A percentile compares a stretch with the other conserved stretches of the same genome.
Evolutionary conservation across 345 rosid genomes (phyloP).

Genomic region (Lepidium didymum): DNA sequence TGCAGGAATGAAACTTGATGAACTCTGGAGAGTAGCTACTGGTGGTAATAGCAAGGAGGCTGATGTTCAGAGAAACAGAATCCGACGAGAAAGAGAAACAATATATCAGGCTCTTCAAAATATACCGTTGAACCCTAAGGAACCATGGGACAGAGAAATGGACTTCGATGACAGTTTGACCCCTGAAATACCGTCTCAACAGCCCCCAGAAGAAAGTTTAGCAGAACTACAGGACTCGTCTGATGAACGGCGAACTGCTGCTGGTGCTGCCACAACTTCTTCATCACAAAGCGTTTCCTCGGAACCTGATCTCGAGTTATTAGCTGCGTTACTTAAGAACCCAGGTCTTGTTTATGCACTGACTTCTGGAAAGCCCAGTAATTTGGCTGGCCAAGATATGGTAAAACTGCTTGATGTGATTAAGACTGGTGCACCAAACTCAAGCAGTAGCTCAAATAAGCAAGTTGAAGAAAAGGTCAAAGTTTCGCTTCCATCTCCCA

Average conservation of each 20-base stretch:
- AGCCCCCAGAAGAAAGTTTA: conserved; percentile 49
- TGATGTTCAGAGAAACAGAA: conserved; percentile 75
- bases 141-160: conserved; percentile 96
- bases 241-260: conserved; percentile 30
- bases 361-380: conserved; percentile 73
- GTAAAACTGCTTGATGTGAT: conserved; percentile 54
- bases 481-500: conserved; percentile 95
- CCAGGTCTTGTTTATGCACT: conserved; percentile 87
- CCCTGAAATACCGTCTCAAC: conserved; percentile 73
- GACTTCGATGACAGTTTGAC: conserved; percentile 89
- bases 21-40: conserved; percentile 62
- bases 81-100: conserved; percentile 77
- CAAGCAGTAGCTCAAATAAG: conserved; percentile 14
- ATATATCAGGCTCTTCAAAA: conserved; percentile 41
- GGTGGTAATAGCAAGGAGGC: conserved; percentile 95
- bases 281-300: conserved; percentile 33
- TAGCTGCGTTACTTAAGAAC: conserved; percentile 84
- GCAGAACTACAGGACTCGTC: conserved; percentile 44
- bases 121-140: conserved; percentile 83
- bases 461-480: conserved; percentile 60
- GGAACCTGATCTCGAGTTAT: conserved; percentile 89
- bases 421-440: conserved; percentile 18
- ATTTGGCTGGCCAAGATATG: conserved; percentile 55
- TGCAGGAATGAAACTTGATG: conserved; percentile 62
- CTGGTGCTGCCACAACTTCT: conserved; percentile 29